A percentile compares a stretch with the other conserved stretches of the same genome.
Evolutionary conservation across 257 asterid species (phyloP).

Genomic region (Coffea canephora): DNA sequence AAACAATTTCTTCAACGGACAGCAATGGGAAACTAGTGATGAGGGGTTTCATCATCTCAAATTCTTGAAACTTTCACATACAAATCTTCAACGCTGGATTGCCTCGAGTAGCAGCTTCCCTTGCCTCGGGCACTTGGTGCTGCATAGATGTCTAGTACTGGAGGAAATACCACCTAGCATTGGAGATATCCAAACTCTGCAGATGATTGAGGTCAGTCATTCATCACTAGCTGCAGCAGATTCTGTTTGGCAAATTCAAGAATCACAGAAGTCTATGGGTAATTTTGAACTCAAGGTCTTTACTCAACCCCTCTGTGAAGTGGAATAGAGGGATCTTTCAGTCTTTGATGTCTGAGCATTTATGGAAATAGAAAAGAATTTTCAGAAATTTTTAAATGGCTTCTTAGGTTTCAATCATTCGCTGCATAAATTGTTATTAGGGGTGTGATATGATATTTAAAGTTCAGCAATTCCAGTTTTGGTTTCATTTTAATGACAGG

Average conservation of each 20-base stretch:
- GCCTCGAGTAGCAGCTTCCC: constrained; percentile 6
- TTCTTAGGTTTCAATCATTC: too few relatives aligned
- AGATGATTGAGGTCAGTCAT: not conserved
- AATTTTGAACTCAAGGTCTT: not conserved
- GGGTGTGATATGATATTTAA: too few relatives aligned
- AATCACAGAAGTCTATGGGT: not conserved
- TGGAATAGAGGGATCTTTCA: not conserved
- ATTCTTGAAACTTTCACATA: not conserved
- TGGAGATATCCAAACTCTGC: constrained; percentile 3
- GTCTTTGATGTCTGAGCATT: too few relatives aligned
- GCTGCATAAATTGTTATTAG: too few relatives aligned
- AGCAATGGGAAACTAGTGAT: not conserved
- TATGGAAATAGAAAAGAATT: too few relatives aligned
- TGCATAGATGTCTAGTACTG: not conserved
- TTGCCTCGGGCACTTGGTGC: constrained; percentile 1
- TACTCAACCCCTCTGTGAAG: not conserved
- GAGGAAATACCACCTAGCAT: constrained; percentile 5
- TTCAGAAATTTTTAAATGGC: too few relatives aligned
- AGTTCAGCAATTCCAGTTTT: not conserved
- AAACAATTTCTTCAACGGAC: not conserved
- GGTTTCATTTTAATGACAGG: not conserved
- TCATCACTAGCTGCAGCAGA: not conserved
- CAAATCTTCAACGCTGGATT: constrained; percentile 2
- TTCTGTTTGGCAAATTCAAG: constrained; percentile 4
- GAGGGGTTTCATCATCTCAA: not conserved